Evolutionary conservation across 2,329 filamentous ascomycete species (phyloP).

Genomic region (Hypoxylon sp.): DNA sequence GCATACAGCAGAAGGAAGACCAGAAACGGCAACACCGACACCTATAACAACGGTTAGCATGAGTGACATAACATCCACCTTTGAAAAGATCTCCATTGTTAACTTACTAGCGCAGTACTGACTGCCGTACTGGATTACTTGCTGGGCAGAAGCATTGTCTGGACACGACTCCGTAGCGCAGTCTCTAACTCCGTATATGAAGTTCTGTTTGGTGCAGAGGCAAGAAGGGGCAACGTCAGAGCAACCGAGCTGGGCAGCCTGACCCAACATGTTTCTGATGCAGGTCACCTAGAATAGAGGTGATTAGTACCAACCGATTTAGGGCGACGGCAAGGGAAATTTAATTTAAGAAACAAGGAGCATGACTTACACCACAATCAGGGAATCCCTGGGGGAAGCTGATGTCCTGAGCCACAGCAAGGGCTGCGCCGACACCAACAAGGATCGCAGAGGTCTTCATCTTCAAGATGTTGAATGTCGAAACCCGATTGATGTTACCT

Average conservation of each 20-base stretch:
- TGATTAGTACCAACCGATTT: slow-evolving; percentile 7
- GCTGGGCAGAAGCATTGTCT: slow-evolving; percentile 35
- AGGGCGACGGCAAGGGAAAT: not conserved
- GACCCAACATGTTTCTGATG: slow-evolving; percentile 66
- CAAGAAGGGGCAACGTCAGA: slow-evolving; percentile 53
- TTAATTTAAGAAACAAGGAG: slow-evolving; percentile 1
- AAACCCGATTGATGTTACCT: slow-evolving; percentile 21
- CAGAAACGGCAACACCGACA: slow-evolving; percentile 45
- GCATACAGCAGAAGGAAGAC: slow-evolving; percentile 35
- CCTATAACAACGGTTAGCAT: slow-evolving; percentile 38
- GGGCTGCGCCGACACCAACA: slow-evolving; percentile 60
- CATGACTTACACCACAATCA: slow-evolving; percentile 67
- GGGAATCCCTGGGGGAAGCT: slow-evolving; percentile 60
- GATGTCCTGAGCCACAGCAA: slow-evolving; percentile 59
- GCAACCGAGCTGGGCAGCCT: slow-evolving; percentile 65
- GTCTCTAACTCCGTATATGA: slow-evolving; percentile 59
- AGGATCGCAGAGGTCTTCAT: slow-evolving; percentile 67
- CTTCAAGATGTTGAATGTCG: slow-evolving; percentile 52
- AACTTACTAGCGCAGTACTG: slow-evolving; percentile 53
- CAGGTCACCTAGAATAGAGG: slow-evolving; percentile 61
- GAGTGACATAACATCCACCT: not conserved
- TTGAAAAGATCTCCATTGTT: not conserved
- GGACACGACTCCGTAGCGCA: slow-evolving; percentile 51
- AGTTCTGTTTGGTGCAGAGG: slow-evolving; percentile 60
- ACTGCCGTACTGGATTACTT: slow-evolving; percentile 51